Evolutionary conservation across 2,329 filamentous ascomycete genomes (phyloP), one percentile per base, ranked within the genome.

Genomic region (Ramularia endophylla): DNA sequence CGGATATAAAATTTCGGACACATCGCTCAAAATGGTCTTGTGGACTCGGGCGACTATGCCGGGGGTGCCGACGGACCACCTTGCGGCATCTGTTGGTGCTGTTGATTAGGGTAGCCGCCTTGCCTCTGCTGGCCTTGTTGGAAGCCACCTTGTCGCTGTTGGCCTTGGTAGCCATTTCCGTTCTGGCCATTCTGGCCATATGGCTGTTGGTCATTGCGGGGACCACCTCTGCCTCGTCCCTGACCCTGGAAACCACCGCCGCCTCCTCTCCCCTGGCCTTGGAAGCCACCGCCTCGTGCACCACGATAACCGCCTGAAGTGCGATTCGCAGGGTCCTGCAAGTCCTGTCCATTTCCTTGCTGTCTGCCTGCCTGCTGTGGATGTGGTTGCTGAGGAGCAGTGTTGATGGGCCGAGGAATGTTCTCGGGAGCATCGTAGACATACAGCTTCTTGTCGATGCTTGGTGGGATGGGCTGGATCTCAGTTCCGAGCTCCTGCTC

Each of bases 401-500:
- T 79, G 41, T 77, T 74, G 48, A 83, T 77, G 3, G 92, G 92
- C 25, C 89, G 81, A 37, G 94, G 92, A 56, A 98, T 97, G 43
- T 77, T 90, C 59, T 98, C 90, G 1, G 92, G 92, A 49, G 89
- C 86, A 50, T 98, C 94, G 65, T 98, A 98, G 38, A 98, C 92
- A 63, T 98, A 98, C 27, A 98, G 80, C 51, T 85, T 94, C 77
- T 95, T 97, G 72, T 98, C 92, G 52, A 98, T 98, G 54, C 80
- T 84, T 38, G 81, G 77, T 13, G 92, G 92, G 58, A 98, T 98
- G n/a, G 92, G 83, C 61, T 92, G 86, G 47, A 98, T 98, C 68
- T 98, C 92, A 5, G 92, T 98, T 38, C 92, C 92, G 29, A 98
- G 74, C 60, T 98, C 92, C 56, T 94, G 85, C 67, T 98, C 92